Conservation (phyloP, 1,284 basidiomycete species). For the Malassezia pachydermatis region DNA sequence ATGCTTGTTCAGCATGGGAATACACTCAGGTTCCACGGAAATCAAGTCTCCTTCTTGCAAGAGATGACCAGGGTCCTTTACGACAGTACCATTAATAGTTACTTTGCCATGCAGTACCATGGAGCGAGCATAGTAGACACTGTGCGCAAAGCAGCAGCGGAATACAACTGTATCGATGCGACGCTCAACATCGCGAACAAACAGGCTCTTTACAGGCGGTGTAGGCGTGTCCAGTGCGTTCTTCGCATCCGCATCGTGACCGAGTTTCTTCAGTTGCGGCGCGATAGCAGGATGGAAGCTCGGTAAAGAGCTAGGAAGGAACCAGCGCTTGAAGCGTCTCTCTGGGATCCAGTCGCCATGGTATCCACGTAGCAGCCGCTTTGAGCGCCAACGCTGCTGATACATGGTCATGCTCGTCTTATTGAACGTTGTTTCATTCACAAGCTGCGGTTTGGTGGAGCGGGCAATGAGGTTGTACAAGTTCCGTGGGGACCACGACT, state of each 20-base stretch:
- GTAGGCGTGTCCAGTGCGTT: conserved; percentile 47
- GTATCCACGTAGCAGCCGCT: conserved; percentile 81
- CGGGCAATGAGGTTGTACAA: conserved; percentile 63
- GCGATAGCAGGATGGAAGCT: conserved; percentile 56
- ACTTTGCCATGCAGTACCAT: conserved; percentile 81
- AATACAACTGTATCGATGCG: conserved; percentile 86
- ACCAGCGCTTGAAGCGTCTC: conserved; percentile 89
- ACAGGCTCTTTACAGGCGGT: conserved; percentile 34
- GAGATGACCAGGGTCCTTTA: conserved; percentile 74
- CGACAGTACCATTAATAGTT: conserved; percentile 72
- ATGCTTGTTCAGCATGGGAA: conserved; percentile 56
- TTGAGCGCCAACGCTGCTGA: conserved; percentile 83
- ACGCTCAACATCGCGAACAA: conserved; percentile 61
- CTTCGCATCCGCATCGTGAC: conserved; percentile 53
- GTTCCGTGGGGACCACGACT: conserved; percentile 63
- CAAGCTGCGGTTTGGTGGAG: conserved; percentile 40
- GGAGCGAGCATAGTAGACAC: conserved; percentile 76
- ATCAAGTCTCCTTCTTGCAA: conserved; percentile 90
- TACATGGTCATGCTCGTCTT: conserved; percentile 62
- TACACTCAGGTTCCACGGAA: conserved; percentile 69
- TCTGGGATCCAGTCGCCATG: conserved; percentile 92
- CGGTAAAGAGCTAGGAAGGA: conserved; percentile 74
- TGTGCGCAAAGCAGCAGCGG: conserved; percentile 77
- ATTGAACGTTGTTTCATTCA: conserved; percentile 56
- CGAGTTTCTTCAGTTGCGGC: conserved; percentile 47